phyloP scores from a whole-genome alignment of 2,329 filamentous ascomycete genomes.

The Trichoderma pleuroti region DNA sequence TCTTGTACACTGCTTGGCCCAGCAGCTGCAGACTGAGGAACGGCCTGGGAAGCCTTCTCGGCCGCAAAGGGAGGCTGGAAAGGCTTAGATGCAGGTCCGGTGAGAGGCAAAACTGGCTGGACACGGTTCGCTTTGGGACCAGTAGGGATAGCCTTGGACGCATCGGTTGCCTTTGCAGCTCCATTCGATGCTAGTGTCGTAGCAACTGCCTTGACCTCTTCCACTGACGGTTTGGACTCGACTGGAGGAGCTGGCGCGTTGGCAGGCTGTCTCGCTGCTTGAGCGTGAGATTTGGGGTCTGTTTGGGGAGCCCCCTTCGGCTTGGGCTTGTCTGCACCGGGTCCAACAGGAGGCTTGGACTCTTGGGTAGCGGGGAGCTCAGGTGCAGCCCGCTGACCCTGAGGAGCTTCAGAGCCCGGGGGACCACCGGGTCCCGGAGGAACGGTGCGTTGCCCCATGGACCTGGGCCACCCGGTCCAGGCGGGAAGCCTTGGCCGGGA shows the following conservation, averaged over 20 bases:
- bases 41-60: conserved; percentile 29
- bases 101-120: conserved; percentile 63
- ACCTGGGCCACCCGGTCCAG: conserved; percentile 55
- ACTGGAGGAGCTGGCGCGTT: conserved; percentile 61
- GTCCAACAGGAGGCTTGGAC: conserved; percentile 32
- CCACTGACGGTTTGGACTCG: conserved; percentile 62
- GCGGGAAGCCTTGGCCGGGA: conserved; percentile 71
- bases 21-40: conserved; percentile 38
- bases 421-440: conserved; percentile 54
- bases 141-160: conserved; percentile 41
- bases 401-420: conserved; percentile 60
- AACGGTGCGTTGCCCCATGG: conserved; percentile 56
- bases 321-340: conserved; percentile 48
- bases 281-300: conserved; percentile 51
- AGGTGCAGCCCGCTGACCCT: conserved; percentile 52
- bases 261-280: conserved; percentile 45
- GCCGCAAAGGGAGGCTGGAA: conserved; percentile 33
- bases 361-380: conserved; percentile 13
- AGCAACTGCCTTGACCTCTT: conserved; percentile 43
- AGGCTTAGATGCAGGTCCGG: conserved; percentile 43
- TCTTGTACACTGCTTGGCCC: conserved; percentile 50
- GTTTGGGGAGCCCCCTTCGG: conserved; percentile 46
- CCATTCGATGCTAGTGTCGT: conserved; percentile 40
- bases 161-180: conserved; percentile 35
- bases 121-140: conserved; percentile 53